Evolutionary conservation across 176 grass and related monocot species (phyloP), one percentile per base, ranked within the genome.

Genomic region (Urochloa ruziziensis): DNA sequence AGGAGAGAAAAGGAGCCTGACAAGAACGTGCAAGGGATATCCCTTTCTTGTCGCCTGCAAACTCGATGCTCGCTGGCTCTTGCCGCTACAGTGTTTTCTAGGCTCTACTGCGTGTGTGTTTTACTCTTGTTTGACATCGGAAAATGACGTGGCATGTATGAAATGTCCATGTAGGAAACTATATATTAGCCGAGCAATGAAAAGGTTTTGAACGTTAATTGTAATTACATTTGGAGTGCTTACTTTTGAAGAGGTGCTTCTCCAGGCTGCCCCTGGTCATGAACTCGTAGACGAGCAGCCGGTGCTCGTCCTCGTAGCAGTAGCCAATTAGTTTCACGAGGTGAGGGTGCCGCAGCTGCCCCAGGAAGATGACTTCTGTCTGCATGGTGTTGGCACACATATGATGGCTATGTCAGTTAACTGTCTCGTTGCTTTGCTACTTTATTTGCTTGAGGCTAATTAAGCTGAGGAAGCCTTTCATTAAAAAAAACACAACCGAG

Each of bases 211-310:
- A 6, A 15, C 0, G 5, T 37, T 39, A 29, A 29, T 7, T 14
- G 4, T 59, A 27, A 11, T 27, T 27, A 27, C 4, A 27, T 59
- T 10, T 60, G 56, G 12, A n/a, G 7, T 42, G 76, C 92, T 91
- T 91, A 94, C 92, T 94, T 85, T 87, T 91, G 67, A 94, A 94
- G 43, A 94, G 89, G 34, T 87, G 92, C 15, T 94, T 94, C 92
- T 94, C 92, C 40, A 94, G 56, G 92, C 92, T 94, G 30, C 89
- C 92, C 37, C 89, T 76, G 10, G 87, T 77, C 92, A 94, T 59
- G 89, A 91, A 94, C 78, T 94, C 89, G 62, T 94, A 94, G 1
- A 94, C 92, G 4, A 94, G 74, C 71, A 94, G 73, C 81, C 92
- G 70, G 70, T 94, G 81, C 56, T 94, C 84, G 4, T 91, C 84